phyloP scores from a whole-genome alignment of 228 moss, liverwort and hornwort genomes.

The Sphagnum fallax region DNA sequence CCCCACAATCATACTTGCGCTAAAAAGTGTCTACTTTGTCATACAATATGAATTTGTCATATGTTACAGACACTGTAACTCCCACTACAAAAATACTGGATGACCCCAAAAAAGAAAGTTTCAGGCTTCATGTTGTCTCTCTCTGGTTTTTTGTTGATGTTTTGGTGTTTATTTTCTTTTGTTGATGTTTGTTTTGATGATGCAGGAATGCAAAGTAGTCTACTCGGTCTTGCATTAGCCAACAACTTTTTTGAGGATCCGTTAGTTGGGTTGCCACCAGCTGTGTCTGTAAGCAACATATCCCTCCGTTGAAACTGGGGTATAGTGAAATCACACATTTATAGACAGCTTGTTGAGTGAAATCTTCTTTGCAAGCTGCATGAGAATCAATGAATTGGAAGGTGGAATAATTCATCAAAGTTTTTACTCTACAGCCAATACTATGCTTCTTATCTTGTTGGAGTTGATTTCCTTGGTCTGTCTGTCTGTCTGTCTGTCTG shows the following conservation, averaged over 20 bases:
- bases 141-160: background rate
- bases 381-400: background rate
- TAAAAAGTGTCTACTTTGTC: background rate
- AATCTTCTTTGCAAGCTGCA: background rate
- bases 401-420: slow-evolving; percentile 9
- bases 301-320: slow-evolving; percentile 5
- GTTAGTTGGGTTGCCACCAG: slow-evolving; percentile 67
- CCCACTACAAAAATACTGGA: background rate
- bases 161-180: background rate
- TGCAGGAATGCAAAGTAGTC: slow-evolving; percentile 95
- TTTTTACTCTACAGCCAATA: background rate
- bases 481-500: background rate
- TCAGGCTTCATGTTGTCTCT: background rate
- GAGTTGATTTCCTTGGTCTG: background rate
- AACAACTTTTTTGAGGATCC: slow-evolving; percentile 85
- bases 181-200: background rate
- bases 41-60: background rate
- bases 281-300: slow-evolving; percentile 65
- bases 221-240: slow-evolving; percentile 75
- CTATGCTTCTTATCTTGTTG: background rate
- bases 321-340: background rate
- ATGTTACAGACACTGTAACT: background rate
- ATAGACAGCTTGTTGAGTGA: background rate
- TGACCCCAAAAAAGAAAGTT: background rate
- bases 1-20: background rate